These are phyloP conservation scores for Plasmodium adleri DNA, from an alignment of 169 alveolate genomes.

Conservation along the genomic window DNA sequence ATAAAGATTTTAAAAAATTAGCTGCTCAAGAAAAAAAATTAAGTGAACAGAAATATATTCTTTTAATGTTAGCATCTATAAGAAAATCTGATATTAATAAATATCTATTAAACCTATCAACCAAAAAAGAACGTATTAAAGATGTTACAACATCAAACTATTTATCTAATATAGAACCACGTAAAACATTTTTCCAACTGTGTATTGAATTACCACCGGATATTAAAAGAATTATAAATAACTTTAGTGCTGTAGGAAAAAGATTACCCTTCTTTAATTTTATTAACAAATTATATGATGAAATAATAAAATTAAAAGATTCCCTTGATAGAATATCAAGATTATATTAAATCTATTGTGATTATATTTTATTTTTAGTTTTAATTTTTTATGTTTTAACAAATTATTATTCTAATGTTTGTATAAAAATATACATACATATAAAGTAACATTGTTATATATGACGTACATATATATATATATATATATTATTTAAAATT, in stretches of 20 bases:
- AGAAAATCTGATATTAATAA: conserved; percentile 28
- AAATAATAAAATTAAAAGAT: conserved; percentile 49
- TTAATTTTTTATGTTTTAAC: conserved; percentile 27
- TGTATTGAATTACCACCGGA: conserved; percentile 60
- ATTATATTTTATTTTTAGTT: too few relatives aligned
- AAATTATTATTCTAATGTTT: neutral
- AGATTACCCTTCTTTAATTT: conserved; percentile 29
- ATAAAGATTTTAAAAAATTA: conserved; percentile 12
- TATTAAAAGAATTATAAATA: conserved; percentile 39
- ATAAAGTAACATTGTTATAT: too few relatives aligned
- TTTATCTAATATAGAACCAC: conserved; percentile 32
- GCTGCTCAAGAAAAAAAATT: conserved; percentile 24
- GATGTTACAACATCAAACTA: conserved; percentile 9
- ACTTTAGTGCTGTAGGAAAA: conserved; percentile 41
- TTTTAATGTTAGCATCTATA: conserved; percentile 38
- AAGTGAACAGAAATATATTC: conserved; percentile 22
- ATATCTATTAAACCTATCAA: conserved; percentile 32
- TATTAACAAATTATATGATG: conserved; percentile 45
- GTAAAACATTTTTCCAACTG: conserved; percentile 59
- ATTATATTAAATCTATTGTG: neutral
- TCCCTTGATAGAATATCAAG: conserved; percentile 39
- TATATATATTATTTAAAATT: too few relatives aligned
- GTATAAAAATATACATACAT: too few relatives aligned
- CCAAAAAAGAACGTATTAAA: conserved; percentile 41
- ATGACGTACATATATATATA: too few relatives aligned